phyloP scores from a whole-genome alignment of 164 flowering plant genomes.

The Stephania cephalantha region DNA sequence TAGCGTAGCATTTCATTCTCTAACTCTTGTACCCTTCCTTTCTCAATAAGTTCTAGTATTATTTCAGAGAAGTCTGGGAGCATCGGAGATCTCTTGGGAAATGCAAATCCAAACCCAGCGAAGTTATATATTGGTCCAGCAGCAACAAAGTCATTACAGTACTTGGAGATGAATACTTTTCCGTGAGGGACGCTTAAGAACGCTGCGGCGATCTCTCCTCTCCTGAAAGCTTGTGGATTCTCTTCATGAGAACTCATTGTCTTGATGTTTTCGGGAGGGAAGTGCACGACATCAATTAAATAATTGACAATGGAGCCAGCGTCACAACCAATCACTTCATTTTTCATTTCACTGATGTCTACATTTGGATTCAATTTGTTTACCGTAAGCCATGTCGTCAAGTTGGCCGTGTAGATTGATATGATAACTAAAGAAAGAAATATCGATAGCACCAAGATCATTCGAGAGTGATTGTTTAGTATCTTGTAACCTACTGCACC shows the following conservation, averaged over 20 bases:
- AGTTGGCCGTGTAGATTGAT: background rate
- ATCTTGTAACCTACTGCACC: slow-evolving; percentile 3
- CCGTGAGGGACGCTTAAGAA: background rate
- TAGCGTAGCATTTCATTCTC: too few relatives aligned
- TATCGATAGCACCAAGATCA: slow-evolving; percentile 1
- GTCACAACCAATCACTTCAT: slow-evolving; percentile 7
- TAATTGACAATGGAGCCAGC: slow-evolving; percentile 3
- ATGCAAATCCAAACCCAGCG: slow-evolving; percentile 2
- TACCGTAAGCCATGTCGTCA: slow-evolving; percentile 1
- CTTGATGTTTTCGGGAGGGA: background rate
- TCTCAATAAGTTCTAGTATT: too few relatives aligned
- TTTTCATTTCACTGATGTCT: background rate
- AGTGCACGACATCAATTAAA: background rate
- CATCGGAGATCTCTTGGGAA: too few relatives aligned
- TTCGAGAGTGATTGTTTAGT: background rate
- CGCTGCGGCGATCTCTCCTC: slow-evolving; percentile 1
- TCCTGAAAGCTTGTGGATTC: background rate
- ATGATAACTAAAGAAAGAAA: background rate
- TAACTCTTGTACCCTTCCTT: too few relatives aligned
- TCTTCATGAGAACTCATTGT: background rate
- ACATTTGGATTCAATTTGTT: background rate
- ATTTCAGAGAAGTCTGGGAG: too few relatives aligned
- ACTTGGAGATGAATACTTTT: background rate
- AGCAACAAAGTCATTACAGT: background rate
- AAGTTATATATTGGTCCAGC: background rate